Conservation (phyloP, 2,329 filamentous ascomycete genomes). For the Rasamsonia emersonii region DNA sequence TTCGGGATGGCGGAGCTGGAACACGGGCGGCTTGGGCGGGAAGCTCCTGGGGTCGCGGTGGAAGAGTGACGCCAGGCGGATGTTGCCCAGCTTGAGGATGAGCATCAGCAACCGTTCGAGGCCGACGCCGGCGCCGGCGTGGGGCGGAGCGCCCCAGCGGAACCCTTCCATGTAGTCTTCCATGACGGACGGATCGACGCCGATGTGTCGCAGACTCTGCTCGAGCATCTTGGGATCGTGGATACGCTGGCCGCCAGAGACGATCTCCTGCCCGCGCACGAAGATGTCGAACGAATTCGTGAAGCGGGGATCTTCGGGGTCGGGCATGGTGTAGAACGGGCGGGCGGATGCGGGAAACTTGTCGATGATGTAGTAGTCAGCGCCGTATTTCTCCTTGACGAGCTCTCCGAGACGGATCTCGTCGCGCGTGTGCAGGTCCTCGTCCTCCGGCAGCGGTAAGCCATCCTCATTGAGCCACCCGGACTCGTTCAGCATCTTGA, state of each 20-base stretch:
- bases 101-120: constrained; percentile 83
- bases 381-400: constrained; percentile 76
- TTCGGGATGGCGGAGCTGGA: constrained; percentile 72
- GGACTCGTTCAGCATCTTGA: constrained; percentile 70
- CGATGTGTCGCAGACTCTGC: constrained; percentile 65
- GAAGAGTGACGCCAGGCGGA: constrained; percentile 80
- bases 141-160: constrained; percentile 78
- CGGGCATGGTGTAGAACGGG: constrained; percentile 86
- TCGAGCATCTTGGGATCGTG: constrained; percentile 68
- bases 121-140: constrained; percentile 83
- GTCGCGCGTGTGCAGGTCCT: constrained; percentile 76
- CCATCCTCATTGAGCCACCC: constrained; percentile 72
- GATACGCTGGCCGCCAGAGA: constrained; percentile 88
- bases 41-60: constrained; percentile 82
- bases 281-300: constrained; percentile 97
- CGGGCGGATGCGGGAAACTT: constrained; percentile 79
- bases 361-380: constrained; percentile 90
- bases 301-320: constrained; percentile 59
- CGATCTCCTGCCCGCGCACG: constrained; percentile 83
- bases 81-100: constrained; percentile 77
- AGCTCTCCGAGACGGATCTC: constrained; percentile 79
- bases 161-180: constrained; percentile 86
- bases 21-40: constrained; percentile 55
- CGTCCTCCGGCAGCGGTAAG: constrained; percentile 58
- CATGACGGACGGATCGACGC: constrained; percentile 73